Percentiles rank a stretch among this genome's conserved stretches.
These are phyloP conservation scores for Lasiodiplodia gonubiensis DNA, from an alignment of 2,329 filamentous ascomycete species.

Conservation along the genomic window DNA sequence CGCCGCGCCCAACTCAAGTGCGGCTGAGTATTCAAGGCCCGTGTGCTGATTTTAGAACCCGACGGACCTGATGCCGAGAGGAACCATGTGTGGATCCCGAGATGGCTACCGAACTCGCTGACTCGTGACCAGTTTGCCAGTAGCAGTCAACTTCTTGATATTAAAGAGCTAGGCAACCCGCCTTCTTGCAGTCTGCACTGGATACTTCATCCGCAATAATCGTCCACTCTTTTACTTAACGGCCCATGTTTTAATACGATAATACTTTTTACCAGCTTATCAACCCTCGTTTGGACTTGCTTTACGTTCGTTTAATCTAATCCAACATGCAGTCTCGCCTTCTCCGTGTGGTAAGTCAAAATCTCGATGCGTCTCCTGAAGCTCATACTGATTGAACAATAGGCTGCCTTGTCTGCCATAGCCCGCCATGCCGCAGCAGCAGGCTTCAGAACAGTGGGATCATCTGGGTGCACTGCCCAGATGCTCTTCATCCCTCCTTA, in stretches of 20 bases:
- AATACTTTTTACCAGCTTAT: background rate
- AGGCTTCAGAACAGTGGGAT: conserved; percentile 31
- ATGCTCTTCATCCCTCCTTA: conserved; percentile 31
- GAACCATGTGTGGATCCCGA: conserved; percentile 5
- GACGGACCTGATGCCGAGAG: conserved; percentile 6
- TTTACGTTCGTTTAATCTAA: background rate
- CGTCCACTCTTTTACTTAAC: background rate
- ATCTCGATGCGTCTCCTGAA: background rate
- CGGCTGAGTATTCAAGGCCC: conserved; percentile 9
- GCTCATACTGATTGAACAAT: background rate
- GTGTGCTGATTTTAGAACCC: conserved; percentile 19
- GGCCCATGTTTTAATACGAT: background rate
- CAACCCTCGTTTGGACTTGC: background rate
- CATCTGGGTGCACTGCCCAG: conserved; percentile 30
- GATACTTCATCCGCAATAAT: background rate
- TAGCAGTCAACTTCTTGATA: background rate
- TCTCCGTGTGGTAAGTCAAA: background rate
- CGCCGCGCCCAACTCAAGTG: background rate
- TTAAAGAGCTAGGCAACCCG: background rate
- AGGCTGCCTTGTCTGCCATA: conserved; percentile 11
- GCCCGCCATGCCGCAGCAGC: conserved; percentile 24
- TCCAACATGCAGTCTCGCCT: conserved; percentile 20
- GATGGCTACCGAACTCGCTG: background rate
- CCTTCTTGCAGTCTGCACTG: background rate
- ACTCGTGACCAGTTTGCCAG: background rate